Evolutionary conservation across 2,329 filamentous ascomycete species (phyloP), one percentile per base, ranked within the genome.

Genomic region (Pyrenophora teres): DNA sequence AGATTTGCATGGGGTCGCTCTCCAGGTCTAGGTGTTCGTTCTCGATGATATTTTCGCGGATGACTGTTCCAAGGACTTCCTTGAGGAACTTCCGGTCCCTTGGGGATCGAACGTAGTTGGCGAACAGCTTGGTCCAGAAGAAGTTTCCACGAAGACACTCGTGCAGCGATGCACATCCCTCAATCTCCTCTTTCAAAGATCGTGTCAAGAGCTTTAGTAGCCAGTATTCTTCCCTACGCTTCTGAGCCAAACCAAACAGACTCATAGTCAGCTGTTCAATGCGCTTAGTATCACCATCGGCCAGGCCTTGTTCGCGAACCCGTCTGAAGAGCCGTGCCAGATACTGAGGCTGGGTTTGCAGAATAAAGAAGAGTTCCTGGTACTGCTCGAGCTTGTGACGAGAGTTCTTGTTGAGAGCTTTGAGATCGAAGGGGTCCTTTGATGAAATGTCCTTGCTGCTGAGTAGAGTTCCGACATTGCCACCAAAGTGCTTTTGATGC

Each of bases 1-100:
- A 97, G 50, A 99, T 99, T 64, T 97, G 93, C 80, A 97, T 88
- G 0, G 94, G 94, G 68, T 99, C 94, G 71, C 93, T 97, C 75
- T 99, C 94, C 21, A 99, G 81, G 70, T 99, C 93, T 30, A 99
- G 80, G 4, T 87, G 88, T 10, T 92, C 87, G 62, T 97, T 94
- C 47, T 96, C 94, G 47, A 97, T 87, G 65, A 99, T 92, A 68
- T 94, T 93, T 69, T 96, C 90, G 56, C 89, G 88, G 62, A 99
- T 88, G 40, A 99, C 76, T 1, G 90, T 87, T 0, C 92, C 91
- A 3, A 97, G 79, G 1, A 97, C 80, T 60, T 96, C 90, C 54
- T 92, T 87, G 64, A 97, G 81, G 73, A 92, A 99, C 67, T 96
- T 96, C 59, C 94, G 85, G 71, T 97, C 93, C 30, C 91, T 84